phyloP scores from a whole-genome alignment of 768 basidiomycete genomes.

The Gymnopilus junonius region DNA sequence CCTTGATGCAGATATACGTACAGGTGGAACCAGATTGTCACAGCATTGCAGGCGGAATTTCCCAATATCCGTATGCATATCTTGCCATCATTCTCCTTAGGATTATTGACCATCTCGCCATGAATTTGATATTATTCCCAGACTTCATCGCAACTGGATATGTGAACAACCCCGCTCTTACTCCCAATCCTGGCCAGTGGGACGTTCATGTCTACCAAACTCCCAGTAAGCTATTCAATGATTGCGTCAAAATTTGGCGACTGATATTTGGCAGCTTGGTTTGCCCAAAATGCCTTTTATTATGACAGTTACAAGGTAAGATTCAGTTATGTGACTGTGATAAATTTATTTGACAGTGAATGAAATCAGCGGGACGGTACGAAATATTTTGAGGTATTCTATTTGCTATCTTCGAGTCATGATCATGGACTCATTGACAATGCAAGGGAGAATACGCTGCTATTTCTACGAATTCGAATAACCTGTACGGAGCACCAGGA shows the following conservation, averaged over 20 bases:
- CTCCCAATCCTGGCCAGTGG: constrained; percentile 52
- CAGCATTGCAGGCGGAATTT: constrained; percentile 48
- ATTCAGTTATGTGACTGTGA: background rate
- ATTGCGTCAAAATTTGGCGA: background rate
- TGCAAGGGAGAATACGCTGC: constrained; percentile 61
- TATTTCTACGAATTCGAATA: constrained; percentile 53
- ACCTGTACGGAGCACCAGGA: constrained; percentile 48
- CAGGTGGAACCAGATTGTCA: constrained; percentile 54
- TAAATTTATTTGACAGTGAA: background rate
- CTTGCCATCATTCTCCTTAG: background rate
- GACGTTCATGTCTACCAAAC: constrained; percentile 64
- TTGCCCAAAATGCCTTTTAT: constrained; percentile 42
- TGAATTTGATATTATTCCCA: constrained; percentile 31
- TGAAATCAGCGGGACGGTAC: constrained; percentile 56
- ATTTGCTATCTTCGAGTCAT: too few relatives aligned
- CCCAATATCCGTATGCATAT: constrained; percentile 56
- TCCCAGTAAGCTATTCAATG: constrained; percentile 43
- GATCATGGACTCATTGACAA: too few relatives aligned
- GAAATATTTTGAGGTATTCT: constrained; percentile 62
- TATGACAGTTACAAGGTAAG: constrained; percentile 40
- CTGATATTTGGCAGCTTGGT: constrained; percentile 35
- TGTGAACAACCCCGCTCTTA: constrained; percentile 45
- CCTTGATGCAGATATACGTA: constrained; percentile 44
- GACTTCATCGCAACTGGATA: constrained; percentile 60
- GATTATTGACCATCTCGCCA: background rate